These are phyloP conservation scores for Exophiala dermatitidis DNA, from an alignment of 2,329 filamentous ascomycete genomes.

Conservation along the genomic window DNA sequence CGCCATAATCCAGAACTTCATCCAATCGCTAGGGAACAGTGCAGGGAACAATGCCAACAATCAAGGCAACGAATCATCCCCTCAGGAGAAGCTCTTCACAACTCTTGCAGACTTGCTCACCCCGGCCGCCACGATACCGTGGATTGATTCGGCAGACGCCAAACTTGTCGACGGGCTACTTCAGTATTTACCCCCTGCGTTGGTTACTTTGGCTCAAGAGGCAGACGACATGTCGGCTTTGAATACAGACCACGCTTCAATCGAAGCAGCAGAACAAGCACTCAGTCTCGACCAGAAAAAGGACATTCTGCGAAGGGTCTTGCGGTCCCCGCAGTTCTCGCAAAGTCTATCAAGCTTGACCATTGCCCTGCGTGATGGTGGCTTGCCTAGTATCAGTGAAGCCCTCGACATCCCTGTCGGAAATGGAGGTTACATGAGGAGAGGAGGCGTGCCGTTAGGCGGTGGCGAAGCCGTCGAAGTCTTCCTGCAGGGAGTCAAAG, in stretches of 20 bases:
- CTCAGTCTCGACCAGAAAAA: slow-evolving; percentile 72
- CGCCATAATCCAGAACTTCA: slow-evolving; percentile 76
- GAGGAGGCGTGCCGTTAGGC: slow-evolving; percentile 74
- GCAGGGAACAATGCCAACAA: slow-evolving; percentile 43
- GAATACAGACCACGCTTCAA: slow-evolving; percentile 61
- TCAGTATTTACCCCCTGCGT: slow-evolving; percentile 66
- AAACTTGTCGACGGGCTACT: slow-evolving; percentile 67
- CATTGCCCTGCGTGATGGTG: slow-evolving; percentile 80
- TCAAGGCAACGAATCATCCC: slow-evolving; percentile 38
- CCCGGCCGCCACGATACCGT: slow-evolving; percentile 67
- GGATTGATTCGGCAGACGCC: slow-evolving; percentile 60
- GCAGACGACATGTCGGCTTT: slow-evolving; percentile 52
- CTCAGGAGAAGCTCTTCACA: slow-evolving; percentile 63
- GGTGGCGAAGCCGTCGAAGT: slow-evolving; percentile 83
- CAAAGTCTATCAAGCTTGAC: slow-evolving; percentile 82
- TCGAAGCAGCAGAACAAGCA: slow-evolving; percentile 66
- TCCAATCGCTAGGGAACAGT: slow-evolving; percentile 67
- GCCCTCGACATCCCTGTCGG: slow-evolving; percentile 72
- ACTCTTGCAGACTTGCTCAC: slow-evolving; percentile 79
- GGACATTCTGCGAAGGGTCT: slow-evolving; percentile 67
- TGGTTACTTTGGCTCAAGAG: slow-evolving; percentile 70
- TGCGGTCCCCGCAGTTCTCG: slow-evolving; percentile 82
- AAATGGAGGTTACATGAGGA: slow-evolving; percentile 73
- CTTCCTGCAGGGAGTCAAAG: slow-evolving; percentile 84
- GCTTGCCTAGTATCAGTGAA: slow-evolving; percentile 80